Evolutionary conservation across 2,329 filamentous ascomycete genomes (phyloP).

Genomic region (Diaporthe vaccinii): DNA sequence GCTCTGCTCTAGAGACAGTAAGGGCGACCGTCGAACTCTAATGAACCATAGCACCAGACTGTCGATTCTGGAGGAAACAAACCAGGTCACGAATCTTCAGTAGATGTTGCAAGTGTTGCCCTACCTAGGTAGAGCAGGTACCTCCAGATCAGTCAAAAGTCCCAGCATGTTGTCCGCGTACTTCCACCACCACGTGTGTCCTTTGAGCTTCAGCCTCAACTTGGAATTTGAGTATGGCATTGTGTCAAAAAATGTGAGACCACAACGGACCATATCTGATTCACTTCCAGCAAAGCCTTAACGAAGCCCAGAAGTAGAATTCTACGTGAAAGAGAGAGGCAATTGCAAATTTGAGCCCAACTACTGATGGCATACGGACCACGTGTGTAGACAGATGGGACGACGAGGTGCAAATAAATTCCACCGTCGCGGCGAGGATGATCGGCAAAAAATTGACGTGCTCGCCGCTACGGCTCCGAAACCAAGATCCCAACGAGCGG

Average conservation of each 20-base stretch:
- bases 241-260: background rate
- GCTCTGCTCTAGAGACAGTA: background rate
- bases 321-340: background rate
- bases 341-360: background rate
- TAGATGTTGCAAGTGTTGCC: background rate
- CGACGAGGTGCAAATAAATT: background rate
- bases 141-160: too few relatives aligned
- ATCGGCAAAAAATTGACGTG: slow-evolving; percentile 26
- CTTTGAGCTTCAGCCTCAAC: background rate
- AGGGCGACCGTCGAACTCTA: background rate
- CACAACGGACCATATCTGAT: background rate
- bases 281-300: background rate
- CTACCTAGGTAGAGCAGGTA: background rate
- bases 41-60: background rate
- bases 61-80: background rate
- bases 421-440: background rate
- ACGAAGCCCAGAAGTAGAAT: too few relatives aligned
- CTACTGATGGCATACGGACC: background rate
- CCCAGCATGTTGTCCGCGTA: background rate
- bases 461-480: slow-evolving; percentile 21
- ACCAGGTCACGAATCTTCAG: background rate
- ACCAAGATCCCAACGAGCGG: background rate
- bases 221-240: too few relatives aligned
- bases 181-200: background rate
- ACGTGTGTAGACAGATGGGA: slow-evolving; percentile 11